Conservation (phyloP, 148 eudicot species). For the Fagopyrum esculentum region DNA sequence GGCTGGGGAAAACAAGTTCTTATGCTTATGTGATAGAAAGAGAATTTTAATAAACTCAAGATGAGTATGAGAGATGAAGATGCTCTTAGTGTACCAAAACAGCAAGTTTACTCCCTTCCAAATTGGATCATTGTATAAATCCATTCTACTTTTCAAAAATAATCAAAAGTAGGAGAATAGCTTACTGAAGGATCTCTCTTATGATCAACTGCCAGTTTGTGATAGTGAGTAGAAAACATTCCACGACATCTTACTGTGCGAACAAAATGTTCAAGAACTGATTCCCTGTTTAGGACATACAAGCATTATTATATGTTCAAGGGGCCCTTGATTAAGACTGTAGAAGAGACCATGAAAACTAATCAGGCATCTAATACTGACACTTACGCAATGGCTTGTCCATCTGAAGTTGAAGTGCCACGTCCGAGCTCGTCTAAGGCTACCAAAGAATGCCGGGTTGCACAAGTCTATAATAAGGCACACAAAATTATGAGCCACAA, state of each 20-base stretch:
- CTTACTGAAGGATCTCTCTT: constrained; percentile 51
- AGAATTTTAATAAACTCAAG: no score
- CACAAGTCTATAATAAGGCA: constrained; percentile 48
- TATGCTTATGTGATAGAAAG: no score
- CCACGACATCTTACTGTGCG: constrained; percentile 79
- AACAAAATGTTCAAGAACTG: constrained; percentile 91
- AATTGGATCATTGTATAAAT: not conserved
- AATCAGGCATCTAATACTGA: not conserved
- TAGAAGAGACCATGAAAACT: not conserved
- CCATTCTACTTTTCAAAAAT: not conserved
- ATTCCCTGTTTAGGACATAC: constrained; percentile 54
- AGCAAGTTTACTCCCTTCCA: not conserved
- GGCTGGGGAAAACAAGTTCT: no score
- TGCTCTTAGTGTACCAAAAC: not conserved
- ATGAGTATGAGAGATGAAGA: no score
- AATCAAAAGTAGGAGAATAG: not conserved
- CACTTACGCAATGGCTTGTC: constrained; percentile 99
- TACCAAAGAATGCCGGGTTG: constrained; percentile 83
- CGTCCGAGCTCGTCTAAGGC: constrained; percentile 99
- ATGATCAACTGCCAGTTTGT: constrained; percentile 72
- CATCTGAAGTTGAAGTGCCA: constrained; percentile 99
- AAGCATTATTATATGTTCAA: not conserved
- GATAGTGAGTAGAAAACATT: constrained; percentile 97
- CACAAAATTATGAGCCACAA: not conserved
- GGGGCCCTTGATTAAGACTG: not conserved